Evolutionary conservation across 345 rosid genomes (phyloP).

Genomic region (Excoecaria cochinchinensis): DNA sequence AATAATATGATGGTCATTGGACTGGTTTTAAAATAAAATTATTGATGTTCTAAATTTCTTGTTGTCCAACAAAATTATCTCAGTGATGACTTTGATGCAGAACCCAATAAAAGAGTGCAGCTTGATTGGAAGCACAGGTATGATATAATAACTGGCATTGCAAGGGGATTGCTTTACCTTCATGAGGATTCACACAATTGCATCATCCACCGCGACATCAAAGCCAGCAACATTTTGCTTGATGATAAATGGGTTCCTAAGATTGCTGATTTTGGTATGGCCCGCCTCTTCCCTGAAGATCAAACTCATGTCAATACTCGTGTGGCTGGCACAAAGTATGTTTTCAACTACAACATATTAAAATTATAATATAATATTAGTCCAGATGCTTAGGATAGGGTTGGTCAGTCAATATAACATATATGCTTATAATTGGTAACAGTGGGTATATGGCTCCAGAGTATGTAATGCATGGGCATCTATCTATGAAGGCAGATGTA

Average conservation of each 20-base stretch:
- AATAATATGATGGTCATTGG: background rate
- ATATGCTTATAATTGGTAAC: constrained; percentile 24
- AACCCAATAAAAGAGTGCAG: constrained; percentile 41
- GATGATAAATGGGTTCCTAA: constrained; percentile 96
- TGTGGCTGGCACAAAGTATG: constrained; percentile 93
- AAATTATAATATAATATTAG: background rate
- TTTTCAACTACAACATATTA: constrained; percentile 1
- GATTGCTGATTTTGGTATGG: constrained; percentile 99
- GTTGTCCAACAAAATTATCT: background rate
- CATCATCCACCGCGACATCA: constrained; percentile 93
- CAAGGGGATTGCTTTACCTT: constrained; percentile 89
- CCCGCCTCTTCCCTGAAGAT: constrained; percentile 96
- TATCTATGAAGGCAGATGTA: constrained; percentile 85
- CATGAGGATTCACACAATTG: constrained; percentile 81
- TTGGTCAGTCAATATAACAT: background rate
- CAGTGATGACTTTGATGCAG: constrained; percentile 36
- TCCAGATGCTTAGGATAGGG: background rate
- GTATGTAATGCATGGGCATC: constrained; percentile 75
- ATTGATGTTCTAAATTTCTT: background rate
- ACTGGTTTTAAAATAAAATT: no score
- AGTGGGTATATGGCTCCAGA: constrained; percentile 99
- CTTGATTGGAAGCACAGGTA: constrained; percentile 82
- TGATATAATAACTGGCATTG: constrained; percentile 74
- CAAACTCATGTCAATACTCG: constrained; percentile 87
- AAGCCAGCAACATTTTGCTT: constrained; percentile 87